Conservation (phyloP, 257 asterid species). For the Nicotiana knightiana region DNA sequence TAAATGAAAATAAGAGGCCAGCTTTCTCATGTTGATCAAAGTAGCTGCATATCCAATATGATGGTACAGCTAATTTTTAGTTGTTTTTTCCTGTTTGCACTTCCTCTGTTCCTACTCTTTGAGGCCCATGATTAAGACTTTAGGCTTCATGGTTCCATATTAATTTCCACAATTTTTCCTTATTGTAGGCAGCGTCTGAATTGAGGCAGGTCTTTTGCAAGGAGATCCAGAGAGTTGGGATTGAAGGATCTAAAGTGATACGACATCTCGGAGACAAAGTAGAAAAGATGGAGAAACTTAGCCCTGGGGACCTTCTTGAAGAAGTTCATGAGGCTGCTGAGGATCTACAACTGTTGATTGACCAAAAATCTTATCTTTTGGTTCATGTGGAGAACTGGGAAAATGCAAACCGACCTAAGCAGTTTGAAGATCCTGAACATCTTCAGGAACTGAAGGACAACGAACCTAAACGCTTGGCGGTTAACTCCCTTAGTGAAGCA, state of each 20-base stretch:
- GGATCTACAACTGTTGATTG: constrained; percentile 71
- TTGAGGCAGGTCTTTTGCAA: constrained; percentile 60
- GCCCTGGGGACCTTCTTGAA: constrained; percentile 50
- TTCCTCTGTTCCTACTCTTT: neutral
- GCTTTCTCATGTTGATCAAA: too few species aligned
- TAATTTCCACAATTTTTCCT: neutral
- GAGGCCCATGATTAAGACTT: constrained; percentile 31
- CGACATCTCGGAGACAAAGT: constrained; percentile 73
- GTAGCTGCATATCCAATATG: too few species aligned
- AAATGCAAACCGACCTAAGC: constrained; percentile 38
- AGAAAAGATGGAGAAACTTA: constrained; percentile 85
- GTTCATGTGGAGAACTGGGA: constrained; percentile 82
- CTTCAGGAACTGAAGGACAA: constrained; percentile 66
- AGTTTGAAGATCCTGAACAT: constrained; percentile 45
- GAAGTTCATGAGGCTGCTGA: constrained; percentile 88
- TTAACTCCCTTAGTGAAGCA: constrained; percentile 50
- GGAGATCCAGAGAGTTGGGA: constrained; percentile 71
- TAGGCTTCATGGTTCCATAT: constrained; percentile 68
- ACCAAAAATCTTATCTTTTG: constrained; percentile 74
- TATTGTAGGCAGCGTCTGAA: constrained; percentile 69
- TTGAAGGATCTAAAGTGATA: constrained; percentile 74
- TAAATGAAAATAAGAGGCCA: too few species aligned
- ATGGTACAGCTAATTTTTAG: too few species aligned
- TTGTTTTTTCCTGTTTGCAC: too few species aligned
- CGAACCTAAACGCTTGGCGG: constrained; percentile 31